Conservation (phyloP, 148 eudicot genomes). For the Rhododendron simsii region DNA sequence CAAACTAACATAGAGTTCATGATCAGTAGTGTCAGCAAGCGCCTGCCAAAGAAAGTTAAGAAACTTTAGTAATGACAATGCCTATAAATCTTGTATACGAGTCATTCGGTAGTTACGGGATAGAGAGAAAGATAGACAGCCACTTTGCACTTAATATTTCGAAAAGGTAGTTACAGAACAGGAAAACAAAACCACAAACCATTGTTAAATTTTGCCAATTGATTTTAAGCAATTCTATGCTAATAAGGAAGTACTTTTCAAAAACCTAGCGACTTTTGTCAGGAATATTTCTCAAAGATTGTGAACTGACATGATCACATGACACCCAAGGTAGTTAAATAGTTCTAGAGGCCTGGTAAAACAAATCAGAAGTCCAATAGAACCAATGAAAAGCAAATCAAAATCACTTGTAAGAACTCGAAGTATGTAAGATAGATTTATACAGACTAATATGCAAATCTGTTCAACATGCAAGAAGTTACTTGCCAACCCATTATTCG, state of each 20-base stretch:
- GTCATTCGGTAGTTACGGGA: not conserved
- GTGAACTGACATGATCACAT: not conserved
- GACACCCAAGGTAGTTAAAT: not conserved
- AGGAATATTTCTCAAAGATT: not conserved
- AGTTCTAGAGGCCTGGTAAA: not conserved
- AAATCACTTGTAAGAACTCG: not conserved
- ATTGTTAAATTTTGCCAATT: not conserved
- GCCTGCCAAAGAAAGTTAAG: conserved; percentile 47
- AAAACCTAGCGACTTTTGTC: not conserved
- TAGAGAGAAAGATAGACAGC: not conserved
- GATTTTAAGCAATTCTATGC: not conserved
- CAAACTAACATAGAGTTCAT: conserved; percentile 75
- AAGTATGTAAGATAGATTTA: not conserved
- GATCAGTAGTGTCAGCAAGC: conserved; percentile 71
- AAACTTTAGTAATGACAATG: not conserved
- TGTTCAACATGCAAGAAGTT: not conserved
- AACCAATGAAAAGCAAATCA: not conserved
- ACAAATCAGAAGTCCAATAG: not conserved
- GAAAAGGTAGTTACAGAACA: not conserved
- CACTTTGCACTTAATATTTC: not conserved
- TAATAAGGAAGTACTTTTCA: not conserved
- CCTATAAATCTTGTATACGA: not conserved
- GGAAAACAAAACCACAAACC: not conserved
- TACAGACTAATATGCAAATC: not conserved
- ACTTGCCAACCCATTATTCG: not conserved